These are phyloP conservation scores for Mucor indicus DNA, from an alignment of 371 early-diverging fungal genomes.

Conservation along the genomic window DNA sequence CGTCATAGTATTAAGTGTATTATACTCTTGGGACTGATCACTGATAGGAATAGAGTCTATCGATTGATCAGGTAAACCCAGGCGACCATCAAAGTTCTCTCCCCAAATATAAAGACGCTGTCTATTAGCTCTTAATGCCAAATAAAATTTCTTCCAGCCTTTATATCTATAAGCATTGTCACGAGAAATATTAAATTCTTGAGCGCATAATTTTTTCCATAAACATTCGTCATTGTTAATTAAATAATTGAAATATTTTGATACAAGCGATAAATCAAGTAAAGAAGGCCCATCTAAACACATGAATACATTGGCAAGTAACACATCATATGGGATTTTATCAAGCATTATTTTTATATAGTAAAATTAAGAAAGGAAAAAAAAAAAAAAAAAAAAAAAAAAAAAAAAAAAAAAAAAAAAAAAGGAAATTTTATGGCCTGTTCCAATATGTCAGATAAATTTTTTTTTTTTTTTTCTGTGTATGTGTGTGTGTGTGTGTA, in stretches of 20 bases:
- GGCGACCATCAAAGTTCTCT: conserved; percentile 26
- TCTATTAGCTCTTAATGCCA: conserved; percentile 20
- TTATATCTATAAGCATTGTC: conserved; percentile 30
- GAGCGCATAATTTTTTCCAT: conserved; percentile 34
- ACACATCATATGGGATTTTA: conserved; percentile 17
- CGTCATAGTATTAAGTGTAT: too few species aligned
- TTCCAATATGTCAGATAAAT: too few species aligned
- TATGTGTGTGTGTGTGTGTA: neutral
- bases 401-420: neutral
- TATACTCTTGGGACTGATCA: too few species aligned
- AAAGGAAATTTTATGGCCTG: too few species aligned
- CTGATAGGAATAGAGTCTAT: too few species aligned
- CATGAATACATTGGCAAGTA: conserved; percentile 22
- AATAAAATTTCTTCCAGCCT: conserved; percentile 44
- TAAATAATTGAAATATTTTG: conserved; percentile 14
- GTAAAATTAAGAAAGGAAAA: neutral
- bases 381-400: neutral
- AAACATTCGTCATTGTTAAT: conserved; percentile 34
- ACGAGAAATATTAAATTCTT: conserved; percentile 31
- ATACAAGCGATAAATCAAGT: conserved; percentile 16
- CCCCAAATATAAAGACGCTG: conserved; percentile 46
- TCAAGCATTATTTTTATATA: neutral
- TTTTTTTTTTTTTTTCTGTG: neutral
- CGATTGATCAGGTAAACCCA: conserved; percentile 16
- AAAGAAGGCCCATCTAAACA: conserved; percentile 22